A percentile compares a stretch with the other conserved stretches of the same genome.
Evolutionary conservation across 495 filamentous ascomycete genomes (phyloP).

Genomic region (Penicillium nucicola): DNA sequence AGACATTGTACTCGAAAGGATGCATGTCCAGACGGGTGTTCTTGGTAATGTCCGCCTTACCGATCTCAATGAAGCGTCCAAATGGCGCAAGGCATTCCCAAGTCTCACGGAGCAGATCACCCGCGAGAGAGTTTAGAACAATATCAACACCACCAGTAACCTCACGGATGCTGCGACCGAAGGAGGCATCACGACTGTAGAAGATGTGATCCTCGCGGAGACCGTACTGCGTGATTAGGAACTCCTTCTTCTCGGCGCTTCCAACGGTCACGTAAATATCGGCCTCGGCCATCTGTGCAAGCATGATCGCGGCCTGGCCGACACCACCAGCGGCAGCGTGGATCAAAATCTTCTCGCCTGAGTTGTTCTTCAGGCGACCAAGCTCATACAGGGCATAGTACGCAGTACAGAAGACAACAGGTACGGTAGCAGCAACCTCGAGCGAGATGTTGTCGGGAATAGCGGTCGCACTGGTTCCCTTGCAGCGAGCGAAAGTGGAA

Average conservation of each 20-base stretch:
- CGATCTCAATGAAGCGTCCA: slow-evolving; percentile 58
- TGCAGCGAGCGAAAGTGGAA: slow-evolving; percentile 26
- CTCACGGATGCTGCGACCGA: slow-evolving; percentile 45
- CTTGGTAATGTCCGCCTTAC: slow-evolving; percentile 47
- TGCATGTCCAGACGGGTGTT: slow-evolving; percentile 40
- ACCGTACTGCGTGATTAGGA: slow-evolving; percentile 49
- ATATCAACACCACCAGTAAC: slow-evolving; percentile 62
- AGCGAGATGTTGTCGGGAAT: slow-evolving; percentile 47
- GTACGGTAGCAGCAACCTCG: slow-evolving; percentile 50
- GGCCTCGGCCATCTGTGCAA: slow-evolving; percentile 57
- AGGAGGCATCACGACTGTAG: slow-evolving; percentile 41
- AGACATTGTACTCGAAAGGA: slow-evolving; percentile 34
- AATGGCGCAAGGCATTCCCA: slow-evolving; percentile 52
- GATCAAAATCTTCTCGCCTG: slow-evolving; percentile 31
- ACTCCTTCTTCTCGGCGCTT: slow-evolving; percentile 53
- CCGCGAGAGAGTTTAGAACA: slow-evolving; percentile 55
- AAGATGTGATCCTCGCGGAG: slow-evolving; percentile 38
- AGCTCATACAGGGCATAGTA: slow-evolving; percentile 51
- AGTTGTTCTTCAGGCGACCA: slow-evolving; percentile 16
- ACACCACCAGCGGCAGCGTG: slow-evolving; percentile 54
- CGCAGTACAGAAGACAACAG: slow-evolving; percentile 55
- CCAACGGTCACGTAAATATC: slow-evolving; percentile 60
- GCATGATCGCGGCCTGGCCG: slow-evolving; percentile 59
- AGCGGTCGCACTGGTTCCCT: slow-evolving; percentile 15
- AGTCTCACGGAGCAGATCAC: slow-evolving; percentile 34